Evolutionary conservation across 176 grass and related monocot species (phyloP).

Genomic region (Juncus inflexus): DNA sequence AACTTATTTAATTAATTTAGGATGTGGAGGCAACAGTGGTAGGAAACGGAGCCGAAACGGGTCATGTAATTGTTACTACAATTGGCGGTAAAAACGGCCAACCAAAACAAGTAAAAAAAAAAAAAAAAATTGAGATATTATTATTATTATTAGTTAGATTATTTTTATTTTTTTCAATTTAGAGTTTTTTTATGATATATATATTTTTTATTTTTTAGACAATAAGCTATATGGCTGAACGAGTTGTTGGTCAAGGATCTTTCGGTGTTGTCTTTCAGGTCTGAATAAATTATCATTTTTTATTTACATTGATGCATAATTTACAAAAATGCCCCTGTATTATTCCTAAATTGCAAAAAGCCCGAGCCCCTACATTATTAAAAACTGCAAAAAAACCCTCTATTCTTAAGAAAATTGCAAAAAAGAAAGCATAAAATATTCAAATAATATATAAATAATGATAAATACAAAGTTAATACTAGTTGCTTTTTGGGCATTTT

Average conservation of each 20-base stretch:
- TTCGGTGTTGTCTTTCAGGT: slow-evolving; percentile 92
- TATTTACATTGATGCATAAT: too few relatives aligned
- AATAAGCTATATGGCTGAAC: slow-evolving; percentile 84
- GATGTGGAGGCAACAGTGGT: slow-evolving; percentile 63
- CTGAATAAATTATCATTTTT: not conserved
- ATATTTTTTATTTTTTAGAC: slow-evolving; percentile 39
- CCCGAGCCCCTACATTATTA: too few relatives aligned
- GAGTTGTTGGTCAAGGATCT: slow-evolving; percentile 70
- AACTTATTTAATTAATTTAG: slow-evolving; percentile 23
- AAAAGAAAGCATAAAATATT: too few relatives aligned
- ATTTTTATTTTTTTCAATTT: slow-evolving; percentile 1
- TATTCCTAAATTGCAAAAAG: too few relatives aligned
- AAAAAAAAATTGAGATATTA: not conserved
- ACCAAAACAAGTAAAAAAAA: slow-evolving; percentile 52
- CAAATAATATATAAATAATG: too few relatives aligned
- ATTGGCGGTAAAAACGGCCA: slow-evolving; percentile 70
- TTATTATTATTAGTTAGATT: not conserved
- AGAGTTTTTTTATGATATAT: not conserved
- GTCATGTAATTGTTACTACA: slow-evolving; percentile 64
- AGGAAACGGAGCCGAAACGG: slow-evolving; percentile 62
- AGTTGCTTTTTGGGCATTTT: too few relatives aligned
- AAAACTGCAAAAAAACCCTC: too few relatives aligned
- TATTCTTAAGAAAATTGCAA: too few relatives aligned
- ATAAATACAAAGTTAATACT: too few relatives aligned
- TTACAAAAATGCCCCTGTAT: too few relatives aligned